phyloP scores from a whole-genome alignment of 345 rosid genomes.

The Gossypium thurberi region DNA sequence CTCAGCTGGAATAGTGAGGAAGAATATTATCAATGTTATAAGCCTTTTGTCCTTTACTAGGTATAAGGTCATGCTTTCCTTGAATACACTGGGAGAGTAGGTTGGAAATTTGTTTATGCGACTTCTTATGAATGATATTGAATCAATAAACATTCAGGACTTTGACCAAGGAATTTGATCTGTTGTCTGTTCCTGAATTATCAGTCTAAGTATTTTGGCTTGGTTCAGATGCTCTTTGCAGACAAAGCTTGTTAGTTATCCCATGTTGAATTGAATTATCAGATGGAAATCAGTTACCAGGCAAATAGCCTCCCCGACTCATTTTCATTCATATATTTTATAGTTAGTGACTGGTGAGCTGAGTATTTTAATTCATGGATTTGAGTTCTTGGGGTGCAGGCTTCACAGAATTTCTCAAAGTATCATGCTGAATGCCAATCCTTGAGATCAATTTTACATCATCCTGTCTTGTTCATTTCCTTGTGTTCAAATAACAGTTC shows the following conservation, averaged over 20 bases:
- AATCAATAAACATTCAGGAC: neutral
- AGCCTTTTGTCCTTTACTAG: neutral
- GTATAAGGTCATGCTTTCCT: neutral
- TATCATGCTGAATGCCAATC: neutral
- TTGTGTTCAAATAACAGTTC: neutral
- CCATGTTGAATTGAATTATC: neutral
- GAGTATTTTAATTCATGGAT: neutral
- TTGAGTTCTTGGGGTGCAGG: neutral
- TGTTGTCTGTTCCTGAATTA: neutral
- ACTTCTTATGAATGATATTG: neutral
- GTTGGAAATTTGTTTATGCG: neutral
- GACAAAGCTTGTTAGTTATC: neutral
- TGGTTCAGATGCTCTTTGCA: neutral
- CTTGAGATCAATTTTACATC: neutral
- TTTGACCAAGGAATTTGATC: neutral
- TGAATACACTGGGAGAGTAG: neutral
- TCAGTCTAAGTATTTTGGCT: neutral
- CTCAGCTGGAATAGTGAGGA: neutral
- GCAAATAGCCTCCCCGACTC: neutral
- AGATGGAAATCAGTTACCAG: neutral
- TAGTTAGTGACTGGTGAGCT: neutral
- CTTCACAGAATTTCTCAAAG: neutral
- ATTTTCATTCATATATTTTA: neutral
- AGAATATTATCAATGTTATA: neutral
- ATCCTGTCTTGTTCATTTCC: neutral